A percentile compares a stretch with the other conserved stretches of the same genome.
Evolutionary conservation across 805 yeast species (phyloP).

Genomic region (Candida rishiriensis): DNA sequence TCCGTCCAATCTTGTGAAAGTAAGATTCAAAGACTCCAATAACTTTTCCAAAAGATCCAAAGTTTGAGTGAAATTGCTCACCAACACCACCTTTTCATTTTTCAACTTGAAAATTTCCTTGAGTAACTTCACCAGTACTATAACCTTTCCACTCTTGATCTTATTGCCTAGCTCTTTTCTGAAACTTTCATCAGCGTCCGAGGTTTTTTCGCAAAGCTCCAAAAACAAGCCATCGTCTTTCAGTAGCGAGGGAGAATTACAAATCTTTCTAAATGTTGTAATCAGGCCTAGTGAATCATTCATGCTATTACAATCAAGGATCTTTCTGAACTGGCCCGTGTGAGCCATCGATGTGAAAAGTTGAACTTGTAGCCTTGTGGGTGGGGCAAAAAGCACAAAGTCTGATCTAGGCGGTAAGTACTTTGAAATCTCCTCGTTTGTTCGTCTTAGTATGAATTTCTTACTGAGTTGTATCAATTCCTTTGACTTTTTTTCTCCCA

Average conservation of each 20-base stretch:
- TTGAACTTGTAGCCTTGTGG: slow-evolving; percentile 55
- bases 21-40: slow-evolving; percentile 42
- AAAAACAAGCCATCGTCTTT: slow-evolving; percentile 43
- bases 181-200: slow-evolving; percentile 19
- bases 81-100: slow-evolving; percentile 75
- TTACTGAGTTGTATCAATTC: slow-evolving; percentile 62
- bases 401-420: slow-evolving; percentile 76
- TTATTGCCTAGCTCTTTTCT: slow-evolving; percentile 28
- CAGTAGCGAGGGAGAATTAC: slow-evolving; percentile 74
- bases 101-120: slow-evolving; percentile 37
- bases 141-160: slow-evolving; percentile 58
- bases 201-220: slow-evolving; percentile 20
- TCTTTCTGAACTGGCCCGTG: slow-evolving; percentile 31
- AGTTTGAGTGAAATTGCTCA: slow-evolving; percentile 86
- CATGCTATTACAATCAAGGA: slow-evolving; percentile 27
- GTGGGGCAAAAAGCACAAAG: slow-evolving; percentile 69
- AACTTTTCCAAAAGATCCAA: slow-evolving; percentile 67
- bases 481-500: slow-evolving; percentile 60
- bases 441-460: slow-evolving; percentile 68
- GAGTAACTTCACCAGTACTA: slow-evolving; percentile 53
- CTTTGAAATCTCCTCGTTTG: slow-evolving; percentile 48
- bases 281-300: slow-evolving; percentile 62
- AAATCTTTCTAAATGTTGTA: slow-evolving; percentile 69
- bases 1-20: slow-evolving; percentile 75
- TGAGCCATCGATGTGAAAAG: slow-evolving; percentile 49